Percentiles rank a stretch among this genome's conserved stretches.
Evolutionary conservation across 371 early-diverging fungal species (phyloP).

Genomic region (Apophysomyces sp.): DNA sequence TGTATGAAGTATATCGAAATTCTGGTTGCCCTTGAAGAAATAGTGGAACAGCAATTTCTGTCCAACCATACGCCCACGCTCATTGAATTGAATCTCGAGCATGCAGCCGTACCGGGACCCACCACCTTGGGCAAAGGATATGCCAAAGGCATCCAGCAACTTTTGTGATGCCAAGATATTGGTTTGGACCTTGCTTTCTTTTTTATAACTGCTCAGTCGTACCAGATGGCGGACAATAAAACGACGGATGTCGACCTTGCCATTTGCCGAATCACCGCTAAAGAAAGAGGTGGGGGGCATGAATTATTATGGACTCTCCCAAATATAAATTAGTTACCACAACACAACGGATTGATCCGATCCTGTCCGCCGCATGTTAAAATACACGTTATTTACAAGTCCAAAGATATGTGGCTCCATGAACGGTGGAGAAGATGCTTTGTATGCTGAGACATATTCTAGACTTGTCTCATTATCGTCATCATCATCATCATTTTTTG

Average conservation of each 20-base stretch:
- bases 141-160: slow-evolving; percentile 85
- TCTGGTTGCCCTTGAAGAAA: background rate
- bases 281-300: slow-evolving; percentile 2
- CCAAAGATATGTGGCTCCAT: slow-evolving; percentile 78
- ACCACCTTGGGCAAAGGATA: slow-evolving; percentile 74
- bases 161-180: slow-evolving; percentile 67
- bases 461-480: slow-evolving; percentile 41
- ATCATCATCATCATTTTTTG: slow-evolving; percentile 16
- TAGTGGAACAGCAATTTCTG: background rate
- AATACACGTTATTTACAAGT: slow-evolving; percentile 56
- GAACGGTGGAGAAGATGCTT: slow-evolving; percentile 13
- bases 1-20: background rate
- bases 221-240: slow-evolving; percentile 66
- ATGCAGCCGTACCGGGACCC: slow-evolving; percentile 92
- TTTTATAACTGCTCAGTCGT: slow-evolving; percentile 71
- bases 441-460: slow-evolving; percentile 40
- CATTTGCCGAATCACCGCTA: slow-evolving; percentile 85
- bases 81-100: slow-evolving; percentile 89
- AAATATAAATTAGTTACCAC: slow-evolving; percentile 52
- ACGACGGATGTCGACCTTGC: slow-evolving; percentile 74
- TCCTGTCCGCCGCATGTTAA: slow-evolving; percentile 68
- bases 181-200: slow-evolving; percentile 73
- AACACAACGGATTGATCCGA: slow-evolving; percentile 22
- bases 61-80: slow-evolving; percentile 52
- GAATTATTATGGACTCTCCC: slow-evolving; percentile 62